Percentiles rank a stretch among this genome's conserved stretches.
These are phyloP conservation scores for Pythium volutum DNA, from an alignment of 352 stramenopile species.

Conservation along the genomic window DNA sequence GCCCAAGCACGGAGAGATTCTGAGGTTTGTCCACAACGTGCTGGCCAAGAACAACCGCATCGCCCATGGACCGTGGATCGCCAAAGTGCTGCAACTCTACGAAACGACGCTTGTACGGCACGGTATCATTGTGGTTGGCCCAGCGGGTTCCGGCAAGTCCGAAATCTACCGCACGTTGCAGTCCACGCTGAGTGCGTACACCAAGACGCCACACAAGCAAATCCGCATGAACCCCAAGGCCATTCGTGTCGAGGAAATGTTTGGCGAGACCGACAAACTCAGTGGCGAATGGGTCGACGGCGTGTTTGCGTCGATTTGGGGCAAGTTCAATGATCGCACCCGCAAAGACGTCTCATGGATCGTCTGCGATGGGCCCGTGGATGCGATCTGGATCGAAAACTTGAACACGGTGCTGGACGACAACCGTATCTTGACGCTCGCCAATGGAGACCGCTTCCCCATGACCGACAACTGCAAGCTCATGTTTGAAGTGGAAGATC, in stretches of 20 bases:
- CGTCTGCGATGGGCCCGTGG: constrained; percentile 87
- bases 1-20: constrained; percentile 88
- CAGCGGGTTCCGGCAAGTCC: constrained; percentile 96
- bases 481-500: constrained; percentile 94
- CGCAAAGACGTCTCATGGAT: constrained; percentile 90
- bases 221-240: constrained; percentile 97
- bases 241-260: constrained; percentile 97
- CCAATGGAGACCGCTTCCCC: constrained; percentile 92
- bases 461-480: constrained; percentile 95
- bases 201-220: constrained; percentile 93
- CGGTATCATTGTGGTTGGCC: constrained; percentile 97
- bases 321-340: constrained; percentile 97
- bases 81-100: constrained; percentile 97
- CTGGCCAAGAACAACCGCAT: constrained; percentile 68
- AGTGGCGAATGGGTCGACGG: constrained; percentile 96
- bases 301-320: constrained; percentile 98
- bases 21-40: constrained; percentile 60
- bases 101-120: constrained; percentile 97
- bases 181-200: constrained; percentile 90
- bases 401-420: constrained; percentile 48
- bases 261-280: constrained; percentile 95
- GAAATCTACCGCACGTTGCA: constrained; percentile 95
- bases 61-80: constrained; percentile 78
- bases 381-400: constrained; percentile 89
- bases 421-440: constrained; percentile 34